phyloP scores from a whole-genome alignment of 2,329 filamentous ascomycete genomes.

The Monosporascus sp. region DNA sequence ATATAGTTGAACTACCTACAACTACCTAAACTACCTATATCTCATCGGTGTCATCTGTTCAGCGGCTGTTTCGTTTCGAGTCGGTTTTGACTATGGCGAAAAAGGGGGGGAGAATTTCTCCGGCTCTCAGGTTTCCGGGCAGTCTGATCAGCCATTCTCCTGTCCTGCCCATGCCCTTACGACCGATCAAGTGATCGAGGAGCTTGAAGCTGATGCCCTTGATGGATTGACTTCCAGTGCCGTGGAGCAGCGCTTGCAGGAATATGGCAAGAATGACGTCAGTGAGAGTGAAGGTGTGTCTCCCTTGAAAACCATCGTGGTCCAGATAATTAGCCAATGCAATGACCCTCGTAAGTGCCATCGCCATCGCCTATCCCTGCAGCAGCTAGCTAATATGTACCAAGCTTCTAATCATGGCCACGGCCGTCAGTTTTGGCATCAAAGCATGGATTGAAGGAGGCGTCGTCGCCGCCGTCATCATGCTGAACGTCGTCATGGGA shows the following conservation, averaged over 20 bases:
- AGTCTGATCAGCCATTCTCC: constrained; percentile 37
- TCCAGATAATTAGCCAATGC: constrained; percentile 61
- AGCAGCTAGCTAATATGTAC: neutral
- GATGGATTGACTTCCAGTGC: constrained; percentile 50
- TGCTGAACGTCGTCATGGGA: constrained; percentile 47
- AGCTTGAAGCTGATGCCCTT: constrained; percentile 47
- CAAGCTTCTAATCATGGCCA: constrained; percentile 45
- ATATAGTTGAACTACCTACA: too few relatives aligned
- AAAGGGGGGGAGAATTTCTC: neutral
- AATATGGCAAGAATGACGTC: constrained; percentile 55
- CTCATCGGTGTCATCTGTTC: too few relatives aligned
- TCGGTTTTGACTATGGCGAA: neutral
- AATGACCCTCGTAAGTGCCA: constrained; percentile 51
- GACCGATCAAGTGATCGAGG: constrained; percentile 40
- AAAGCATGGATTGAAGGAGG: constrained; percentile 50
- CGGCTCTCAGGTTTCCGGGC: constrained; percentile 6
- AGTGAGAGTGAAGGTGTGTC: constrained; percentile 51
- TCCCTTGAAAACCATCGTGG: constrained; percentile 52
- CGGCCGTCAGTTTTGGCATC: constrained; percentile 48
- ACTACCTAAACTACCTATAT: too few relatives aligned
- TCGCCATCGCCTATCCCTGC: neutral
- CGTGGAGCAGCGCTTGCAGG: constrained; percentile 44
- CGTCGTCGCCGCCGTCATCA: constrained; percentile 46
- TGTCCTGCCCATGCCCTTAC: constrained; percentile 51
- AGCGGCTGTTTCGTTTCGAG: too few relatives aligned